Percentiles rank a stretch among this genome's conserved stretches.
Conservation (phyloP, 179 eudicot genomes). For the Actinidia chinensis region DNA sequence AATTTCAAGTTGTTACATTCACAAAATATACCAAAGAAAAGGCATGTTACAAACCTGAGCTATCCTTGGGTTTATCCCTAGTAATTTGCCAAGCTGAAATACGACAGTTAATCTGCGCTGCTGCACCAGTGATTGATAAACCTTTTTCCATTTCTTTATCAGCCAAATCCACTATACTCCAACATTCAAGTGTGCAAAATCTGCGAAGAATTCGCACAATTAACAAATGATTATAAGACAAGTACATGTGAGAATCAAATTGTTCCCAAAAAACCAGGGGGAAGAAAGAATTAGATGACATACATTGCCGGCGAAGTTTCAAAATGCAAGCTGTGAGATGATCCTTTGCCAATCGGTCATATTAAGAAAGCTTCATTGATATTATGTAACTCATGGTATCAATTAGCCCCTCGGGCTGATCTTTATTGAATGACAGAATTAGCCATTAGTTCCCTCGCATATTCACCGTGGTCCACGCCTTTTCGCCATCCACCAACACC, state of each 20-base stretch:
- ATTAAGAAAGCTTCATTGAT: slow-evolving; percentile 21
- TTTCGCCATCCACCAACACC: slow-evolving; percentile 33
- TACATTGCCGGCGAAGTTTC: slow-evolving; percentile 18
- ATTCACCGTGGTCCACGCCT: slow-evolving; percentile 36
- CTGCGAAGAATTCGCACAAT: slow-evolving; percentile 4
- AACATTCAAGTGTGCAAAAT: slow-evolving; percentile 19
- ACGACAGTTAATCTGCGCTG: slow-evolving; percentile 26
- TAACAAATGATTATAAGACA: not conserved
- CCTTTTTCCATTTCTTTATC: slow-evolving; percentile 2
- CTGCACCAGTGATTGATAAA: slow-evolving; percentile 26
- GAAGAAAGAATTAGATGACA: not conserved
- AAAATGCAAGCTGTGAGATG: slow-evolving; percentile 36
- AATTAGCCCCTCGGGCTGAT: not conserved
- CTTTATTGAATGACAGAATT: slow-evolving; percentile 3
- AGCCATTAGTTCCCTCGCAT: slow-evolving; percentile 28
- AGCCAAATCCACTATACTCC: slow-evolving; percentile 35
- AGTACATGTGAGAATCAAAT: not conserved
- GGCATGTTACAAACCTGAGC: slow-evolving; percentile 10
- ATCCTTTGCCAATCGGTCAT: slow-evolving; percentile 18
- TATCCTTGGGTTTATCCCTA: not conserved
- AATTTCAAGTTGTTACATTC: not conserved
- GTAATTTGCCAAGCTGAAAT: slow-evolving; percentile 23
- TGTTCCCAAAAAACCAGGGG: not conserved
- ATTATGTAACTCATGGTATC: slow-evolving; percentile 18
- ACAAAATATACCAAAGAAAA: not conserved